Base-by-base conservation (phyloP, 768 basidiomycete species). In the Leccinum boreale region DNA sequence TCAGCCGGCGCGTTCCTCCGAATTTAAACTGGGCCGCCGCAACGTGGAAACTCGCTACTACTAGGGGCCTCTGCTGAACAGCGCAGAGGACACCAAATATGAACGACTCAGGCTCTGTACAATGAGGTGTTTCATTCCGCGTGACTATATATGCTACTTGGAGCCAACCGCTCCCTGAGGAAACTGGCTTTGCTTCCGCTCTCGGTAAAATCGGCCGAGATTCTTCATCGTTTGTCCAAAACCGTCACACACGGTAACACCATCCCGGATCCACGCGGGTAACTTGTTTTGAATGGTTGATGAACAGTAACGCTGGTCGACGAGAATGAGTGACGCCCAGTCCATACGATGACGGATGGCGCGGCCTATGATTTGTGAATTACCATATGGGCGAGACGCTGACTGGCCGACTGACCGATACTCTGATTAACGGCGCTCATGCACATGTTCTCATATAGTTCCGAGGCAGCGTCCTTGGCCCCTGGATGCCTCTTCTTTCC, bases 401-500 rank as follows among this genome's bases (percentile, higher is more conserved):
- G 31, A 28, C 39, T 45, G 35, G 19, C 3, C 15, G 3, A 45
- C 86, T 56, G 50, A 92, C 95, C 96, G 59, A 99, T 97, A 56
- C 91, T 93, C 70, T 99, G 96, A 73, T 99, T 99, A 53, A 99
- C 94, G 0, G 94, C 91, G 62, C 87, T 89, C 88, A 91, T 92
- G 65, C 90, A 92, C 81, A 92, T 82, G 65, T 92, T 92, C 76
- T 91, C 90, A 70, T 94, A 98, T 54, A 96, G 75, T 73, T 94
- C 93, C 21, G 85, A 79, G 5, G 84, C 89, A 5, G 91, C 87
- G 61, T 91, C 85, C 56, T 82, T 85, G 56, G 76, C 68, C 10
- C 81, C 79, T 0, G 66, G 53, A 9, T 59, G 67, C 46, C 67
- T 68, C 59, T 64, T 71, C 28, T 67, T 60, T 2, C 74, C 78